Percentiles rank a stretch among this genome's conserved stretches.
These are phyloP conservation scores for Cyberlindnera maclurae DNA, from an alignment of 805 yeast species.

Conservation along the genomic window DNA sequence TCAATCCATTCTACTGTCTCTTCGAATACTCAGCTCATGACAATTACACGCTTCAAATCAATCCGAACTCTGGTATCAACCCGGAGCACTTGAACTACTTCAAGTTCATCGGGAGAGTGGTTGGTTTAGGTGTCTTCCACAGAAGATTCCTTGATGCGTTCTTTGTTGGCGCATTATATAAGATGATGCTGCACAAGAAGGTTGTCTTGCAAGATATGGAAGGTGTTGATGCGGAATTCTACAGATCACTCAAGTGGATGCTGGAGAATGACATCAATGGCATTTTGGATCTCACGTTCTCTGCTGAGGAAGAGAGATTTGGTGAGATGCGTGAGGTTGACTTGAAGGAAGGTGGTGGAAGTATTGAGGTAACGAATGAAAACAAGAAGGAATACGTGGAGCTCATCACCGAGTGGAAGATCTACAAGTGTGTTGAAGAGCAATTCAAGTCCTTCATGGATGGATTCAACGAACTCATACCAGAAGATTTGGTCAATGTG, in stretches of 20 bases:
- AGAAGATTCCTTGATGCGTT: slow-evolving; percentile 96
- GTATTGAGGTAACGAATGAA: slow-evolving; percentile 89
- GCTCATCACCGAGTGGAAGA: slow-evolving; percentile 92
- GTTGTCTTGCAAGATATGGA: slow-evolving; percentile 96
- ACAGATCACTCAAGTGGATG: slow-evolving; percentile 92
- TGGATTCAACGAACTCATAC: slow-evolving; percentile 95
- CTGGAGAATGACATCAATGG: slow-evolving; percentile 90
- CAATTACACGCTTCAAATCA: slow-evolving; percentile 94
- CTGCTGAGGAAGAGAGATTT: slow-evolving; percentile 86
- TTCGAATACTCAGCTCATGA: slow-evolving; percentile 98
- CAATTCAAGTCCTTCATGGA: slow-evolving; percentile 95
- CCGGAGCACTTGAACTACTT: slow-evolving; percentile 97
- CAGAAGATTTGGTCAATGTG: slow-evolving; percentile 92
- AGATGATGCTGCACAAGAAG: slow-evolving; percentile 93
- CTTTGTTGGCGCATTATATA: slow-evolving; percentile 96
- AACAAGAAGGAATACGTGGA: slow-evolving; percentile 95
- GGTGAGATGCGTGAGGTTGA: slow-evolving; percentile 90
- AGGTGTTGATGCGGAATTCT: slow-evolving; percentile 96
- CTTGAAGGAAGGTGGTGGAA: slow-evolving; percentile 79
- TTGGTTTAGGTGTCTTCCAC: slow-evolving; percentile 97
- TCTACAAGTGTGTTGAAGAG: slow-evolving; percentile 85
- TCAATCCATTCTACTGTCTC: slow-evolving; percentile 94
- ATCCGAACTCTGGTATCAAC: slow-evolving; percentile 93
- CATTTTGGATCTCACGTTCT: slow-evolving; percentile 80
- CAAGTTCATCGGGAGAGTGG: slow-evolving; percentile 97